Conservation (phyloP, 495 filamentous ascomycete genomes). For the Neurospora sp. region DNA sequence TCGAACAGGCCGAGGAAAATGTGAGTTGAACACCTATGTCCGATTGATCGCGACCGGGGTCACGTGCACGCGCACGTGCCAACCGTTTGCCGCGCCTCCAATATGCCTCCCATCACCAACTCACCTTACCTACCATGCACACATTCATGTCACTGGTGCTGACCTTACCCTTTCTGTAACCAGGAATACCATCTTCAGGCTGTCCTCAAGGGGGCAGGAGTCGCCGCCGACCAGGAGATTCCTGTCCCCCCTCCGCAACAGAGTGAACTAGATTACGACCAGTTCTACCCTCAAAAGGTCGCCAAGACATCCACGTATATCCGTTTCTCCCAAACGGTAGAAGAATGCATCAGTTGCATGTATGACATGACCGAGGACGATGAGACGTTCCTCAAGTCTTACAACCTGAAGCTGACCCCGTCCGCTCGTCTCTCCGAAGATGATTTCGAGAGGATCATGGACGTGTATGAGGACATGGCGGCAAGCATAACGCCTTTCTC, state of each 20-base stretch:
- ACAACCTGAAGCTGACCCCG: slow-evolving; percentile 65
- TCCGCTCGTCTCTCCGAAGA: slow-evolving; percentile 66
- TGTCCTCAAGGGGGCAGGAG: slow-evolving; percentile 67
- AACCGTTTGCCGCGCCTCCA: slow-evolving; percentile 3
- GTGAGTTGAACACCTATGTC: slow-evolving; percentile 54
- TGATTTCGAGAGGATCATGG: slow-evolving; percentile 89
- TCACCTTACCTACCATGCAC: slow-evolving; percentile 15
- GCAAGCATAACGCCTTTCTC: slow-evolving; percentile 76
- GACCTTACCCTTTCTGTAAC: slow-evolving; percentile 20
- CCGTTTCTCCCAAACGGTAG: slow-evolving; percentile 94
- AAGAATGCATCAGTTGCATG: slow-evolving; percentile 70
- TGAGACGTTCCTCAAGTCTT: slow-evolving; percentile 67
- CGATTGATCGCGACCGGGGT: slow-evolving; percentile 25
- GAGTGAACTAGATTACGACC: slow-evolving; percentile 72
- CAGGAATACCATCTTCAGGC: slow-evolving; percentile 99
- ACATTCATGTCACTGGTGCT: slow-evolving; percentile 5
- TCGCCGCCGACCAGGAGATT: slow-evolving; percentile 64
- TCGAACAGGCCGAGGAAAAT: slow-evolving; percentile 93
- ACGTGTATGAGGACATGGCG: slow-evolving; percentile 83
- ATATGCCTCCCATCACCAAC: slow-evolving; percentile 20
- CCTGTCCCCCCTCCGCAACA: slow-evolving; percentile 76
- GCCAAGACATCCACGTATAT: slow-evolving; percentile 86
- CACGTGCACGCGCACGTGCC: slow-evolving; percentile 48
- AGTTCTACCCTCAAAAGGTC: slow-evolving; percentile 70
- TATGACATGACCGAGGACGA: slow-evolving; percentile 94